phyloP scores from a whole-genome alignment of 345 rosid species.

The Citrus australasica region DNA sequence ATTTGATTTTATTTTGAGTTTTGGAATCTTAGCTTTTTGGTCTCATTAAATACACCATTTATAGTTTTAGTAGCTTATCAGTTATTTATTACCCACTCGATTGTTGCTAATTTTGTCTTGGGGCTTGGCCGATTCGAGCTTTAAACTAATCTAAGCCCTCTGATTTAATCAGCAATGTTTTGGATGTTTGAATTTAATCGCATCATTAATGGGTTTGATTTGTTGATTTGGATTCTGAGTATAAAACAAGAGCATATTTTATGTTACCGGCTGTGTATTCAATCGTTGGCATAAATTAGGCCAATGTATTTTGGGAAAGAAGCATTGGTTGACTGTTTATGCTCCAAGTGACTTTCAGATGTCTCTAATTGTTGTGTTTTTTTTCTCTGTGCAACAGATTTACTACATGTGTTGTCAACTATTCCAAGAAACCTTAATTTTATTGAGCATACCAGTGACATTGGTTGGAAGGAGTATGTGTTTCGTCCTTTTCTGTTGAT shows the following conservation, averaged over 20 bases:
- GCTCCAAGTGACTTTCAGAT: neutral
- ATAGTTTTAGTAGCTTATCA: neutral
- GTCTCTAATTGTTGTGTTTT: neutral
- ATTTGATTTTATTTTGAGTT: neutral
- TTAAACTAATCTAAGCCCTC: neutral
- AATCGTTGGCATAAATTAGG: neutral
- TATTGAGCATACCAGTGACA: conserved; percentile 81
- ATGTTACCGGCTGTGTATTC: neutral
- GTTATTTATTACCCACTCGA: neutral
- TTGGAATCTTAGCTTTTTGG: neutral
- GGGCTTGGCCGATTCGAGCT: too few relatives aligned
- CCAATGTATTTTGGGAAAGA: neutral
- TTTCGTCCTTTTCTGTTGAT: neutral
- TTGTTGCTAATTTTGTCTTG: neutral
- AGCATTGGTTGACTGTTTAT: neutral
- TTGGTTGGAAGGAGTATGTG: conserved; percentile 90
- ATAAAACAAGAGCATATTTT: neutral
- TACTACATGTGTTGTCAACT: conserved; percentile 53
- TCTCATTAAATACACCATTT: neutral
- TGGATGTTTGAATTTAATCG: neutral
- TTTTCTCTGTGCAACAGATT: conserved; percentile 40
- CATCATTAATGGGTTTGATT: neutral
- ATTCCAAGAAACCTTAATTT: conserved; percentile 65
- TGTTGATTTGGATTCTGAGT: neutral
- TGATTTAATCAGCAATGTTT: conserved; percentile 2